A percentile compares a stretch with the other conserved stretches of the same genome.
phyloP scores from a whole-genome alignment of 108 stramenopile genomes.

The Nitzschia putrida region DNA sequence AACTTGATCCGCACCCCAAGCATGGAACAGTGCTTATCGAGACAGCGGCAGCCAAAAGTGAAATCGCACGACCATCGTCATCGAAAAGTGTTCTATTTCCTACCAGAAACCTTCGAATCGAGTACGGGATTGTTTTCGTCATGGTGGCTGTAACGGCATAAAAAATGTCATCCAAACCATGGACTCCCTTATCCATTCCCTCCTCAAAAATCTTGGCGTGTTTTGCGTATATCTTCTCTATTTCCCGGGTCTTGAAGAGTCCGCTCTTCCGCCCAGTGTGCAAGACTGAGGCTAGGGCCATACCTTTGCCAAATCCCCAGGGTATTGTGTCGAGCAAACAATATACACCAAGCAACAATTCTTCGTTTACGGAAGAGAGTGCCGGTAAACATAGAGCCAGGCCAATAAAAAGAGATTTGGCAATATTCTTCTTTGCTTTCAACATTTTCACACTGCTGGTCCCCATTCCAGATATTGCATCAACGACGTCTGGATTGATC shows the following conservation, averaged over 20 bases:
- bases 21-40: constrained; percentile 35
- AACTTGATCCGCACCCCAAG: constrained; percentile 15
- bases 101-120: constrained; percentile 25
- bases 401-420: constrained; percentile 50
- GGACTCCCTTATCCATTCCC: constrained; percentile 20
- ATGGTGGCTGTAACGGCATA: constrained; percentile 36
- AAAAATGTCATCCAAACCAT: constrained; percentile 39
- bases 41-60: constrained; percentile 26
- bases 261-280: constrained; percentile 30
- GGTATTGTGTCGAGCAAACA: constrained; percentile 53
- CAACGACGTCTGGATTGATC: constrained; percentile 29
- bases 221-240: constrained; percentile 28
- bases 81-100: constrained; percentile 28
- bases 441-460: constrained; percentile 21
- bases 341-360: constrained; percentile 44
- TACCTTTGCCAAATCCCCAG: constrained; percentile 69
- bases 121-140: constrained; percentile 18
- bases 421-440: constrained; percentile 21
- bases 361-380: constrained; percentile 39
- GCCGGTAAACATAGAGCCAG: constrained; percentile 47
- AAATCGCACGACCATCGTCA: constrained; percentile 24
- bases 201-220: constrained; percentile 40
- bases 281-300: constrained; percentile 46
- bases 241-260: constrained; percentile 36
- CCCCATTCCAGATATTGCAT: constrained; percentile 30